Conservation (phyloP, 345 rosid species). For the Eucalyptus albens region DNA sequence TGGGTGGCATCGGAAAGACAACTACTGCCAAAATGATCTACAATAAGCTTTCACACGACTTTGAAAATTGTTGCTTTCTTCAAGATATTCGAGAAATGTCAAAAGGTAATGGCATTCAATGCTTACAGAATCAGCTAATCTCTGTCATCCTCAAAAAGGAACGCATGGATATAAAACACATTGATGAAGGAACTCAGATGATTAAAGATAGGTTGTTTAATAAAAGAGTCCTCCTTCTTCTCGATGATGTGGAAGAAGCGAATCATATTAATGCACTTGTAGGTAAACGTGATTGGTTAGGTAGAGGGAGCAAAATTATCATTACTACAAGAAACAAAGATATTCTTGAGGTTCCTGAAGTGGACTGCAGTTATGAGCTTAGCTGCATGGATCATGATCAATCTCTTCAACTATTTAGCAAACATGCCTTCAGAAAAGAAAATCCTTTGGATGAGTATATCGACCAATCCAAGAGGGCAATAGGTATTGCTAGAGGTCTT, state of each 20-base stretch:
- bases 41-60: not conserved
- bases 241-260: accelerated
- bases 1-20: too few species aligned
- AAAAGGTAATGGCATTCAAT: not conserved
- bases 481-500: not conserved
- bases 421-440: not conserved
- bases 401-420: not conserved
- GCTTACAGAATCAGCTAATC: not conserved
- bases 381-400: accelerated
- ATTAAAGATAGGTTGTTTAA: accelerated
- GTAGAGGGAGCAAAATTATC: not conserved
- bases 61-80: not conserved
- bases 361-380: accelerated
- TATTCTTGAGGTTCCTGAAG: accelerated
- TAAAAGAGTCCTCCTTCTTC: not conserved
- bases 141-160: accelerated
- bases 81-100: too few species aligned
- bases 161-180: accelerated
- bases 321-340: not conserved
- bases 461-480: not conserved
- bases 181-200: accelerated
- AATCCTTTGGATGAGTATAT: not conserved
- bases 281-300: not conserved
- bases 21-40: too few species aligned
- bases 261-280: not conserved